Conservation (phyloP, 208 protist species). For the Tritrichomonas musculus region DNA sequence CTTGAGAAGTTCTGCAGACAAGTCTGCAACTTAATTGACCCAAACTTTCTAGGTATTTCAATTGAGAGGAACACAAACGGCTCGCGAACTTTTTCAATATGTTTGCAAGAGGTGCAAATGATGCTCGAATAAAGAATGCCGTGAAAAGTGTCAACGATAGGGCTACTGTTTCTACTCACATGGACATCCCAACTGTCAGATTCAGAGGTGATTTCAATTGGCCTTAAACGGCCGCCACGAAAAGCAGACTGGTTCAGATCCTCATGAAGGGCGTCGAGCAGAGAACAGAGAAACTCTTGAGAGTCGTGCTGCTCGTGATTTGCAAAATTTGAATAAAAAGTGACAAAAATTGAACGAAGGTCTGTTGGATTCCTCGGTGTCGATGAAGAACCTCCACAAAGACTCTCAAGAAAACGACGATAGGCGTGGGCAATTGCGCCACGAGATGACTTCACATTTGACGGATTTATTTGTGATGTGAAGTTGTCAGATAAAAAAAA, state of each 20-base stretch:
- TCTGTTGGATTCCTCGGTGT: not conserved
- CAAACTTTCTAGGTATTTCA: not conserved
- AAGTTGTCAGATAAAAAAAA: not conserved
- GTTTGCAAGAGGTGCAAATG: not conserved
- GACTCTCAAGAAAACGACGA: too few species aligned
- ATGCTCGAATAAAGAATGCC: not conserved
- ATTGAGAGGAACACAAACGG: not conserved
- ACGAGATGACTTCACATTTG: conserved; percentile 1
- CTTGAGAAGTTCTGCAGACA: not conserved
- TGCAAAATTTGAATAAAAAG: not conserved
- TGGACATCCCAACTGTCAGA: too few species aligned
- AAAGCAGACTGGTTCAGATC: not conserved
- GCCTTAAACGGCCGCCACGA: too few species aligned
- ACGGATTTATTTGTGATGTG: conserved; percentile 35
- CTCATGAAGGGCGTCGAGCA: not conserved
- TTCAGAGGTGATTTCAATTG: too few species aligned
- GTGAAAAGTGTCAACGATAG: not conserved
- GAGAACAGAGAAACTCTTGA: not conserved
- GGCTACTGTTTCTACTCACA: too few species aligned
- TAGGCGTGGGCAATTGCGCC: too few species aligned
- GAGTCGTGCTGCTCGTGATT: not conserved
- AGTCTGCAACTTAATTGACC: too few species aligned
- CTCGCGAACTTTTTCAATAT: not conserved
- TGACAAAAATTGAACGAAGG: not conserved
- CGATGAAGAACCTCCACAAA: too few species aligned